Evolutionary conservation across 129 eudicot species (phyloP), one percentile per base, ranked within the genome.

Genomic region (Flaveria trinervia): DNA sequence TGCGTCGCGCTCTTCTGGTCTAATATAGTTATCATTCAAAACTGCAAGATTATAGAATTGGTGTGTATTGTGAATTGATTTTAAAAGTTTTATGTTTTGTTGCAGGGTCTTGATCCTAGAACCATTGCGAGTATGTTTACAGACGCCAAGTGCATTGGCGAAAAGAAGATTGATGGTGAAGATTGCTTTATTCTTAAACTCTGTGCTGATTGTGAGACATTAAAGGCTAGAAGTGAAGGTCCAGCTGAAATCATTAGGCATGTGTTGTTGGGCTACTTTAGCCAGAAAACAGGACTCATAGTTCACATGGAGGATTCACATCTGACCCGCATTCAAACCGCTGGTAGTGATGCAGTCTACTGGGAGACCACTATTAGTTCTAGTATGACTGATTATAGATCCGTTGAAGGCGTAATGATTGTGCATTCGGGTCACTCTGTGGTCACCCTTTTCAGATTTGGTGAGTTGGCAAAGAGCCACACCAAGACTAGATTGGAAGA

Each of bases 381-480:
- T 18, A 86, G 77, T 71, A 57, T 61, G 67, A 41, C 6, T 0
- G 67, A 61, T 26, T 61, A 88, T 61, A 76, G 85, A 65, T 74
- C 91, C n/a, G 90, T 89, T 20, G 95, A 89, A 72, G 91, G 95
- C 9, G 81, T 86, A 68, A 89, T 84, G 91, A 86, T 89, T 13
- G 95, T 91, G 44, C 95, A 89, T 66, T 82, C 95, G 12, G 95
- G 95, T 16, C 82, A 84, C 22, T 86, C 91, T 1, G 89, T 86
- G 39, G 91, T 86, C 14, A 86, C 87, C 44, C 85, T 89, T 48
- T 89, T 89, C 52, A 83, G 90, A 75, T 89, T 89, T 74, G 91
- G 91, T 10, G 91, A 89, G 52, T 84, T 64, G 75, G 89, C 95
- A 18, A 84, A 82, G 95, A 86, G 95, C 82, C 91, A 84, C 70